Percentiles rank a stretch among this genome's conserved stretches.
phyloP scores from a whole-genome alignment of 1,139 yeast species.

The Hemisphaericaspora lyxosophila region DNA sequence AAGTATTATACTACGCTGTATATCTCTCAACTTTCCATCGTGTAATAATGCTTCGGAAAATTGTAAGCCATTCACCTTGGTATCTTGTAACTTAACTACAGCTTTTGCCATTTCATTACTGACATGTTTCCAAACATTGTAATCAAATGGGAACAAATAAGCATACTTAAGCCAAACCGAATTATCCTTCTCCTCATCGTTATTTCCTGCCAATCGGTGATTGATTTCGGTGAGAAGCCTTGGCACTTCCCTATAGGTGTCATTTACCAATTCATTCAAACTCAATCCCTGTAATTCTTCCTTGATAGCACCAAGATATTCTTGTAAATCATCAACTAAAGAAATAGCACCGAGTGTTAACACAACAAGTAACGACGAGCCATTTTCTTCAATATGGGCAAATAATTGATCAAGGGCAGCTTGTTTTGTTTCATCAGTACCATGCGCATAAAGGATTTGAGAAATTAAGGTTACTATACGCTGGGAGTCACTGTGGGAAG shows the following conservation, averaged over 20 bases:
- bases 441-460: constrained; percentile 75
- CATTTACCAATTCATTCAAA: constrained; percentile 47
- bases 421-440: constrained; percentile 69
- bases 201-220: constrained; percentile 23
- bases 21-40: constrained; percentile 47
- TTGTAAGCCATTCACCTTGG: constrained; percentile 52
- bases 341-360: constrained; percentile 81
- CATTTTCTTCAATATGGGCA: constrained; percentile 60
- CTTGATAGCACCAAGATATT: constrained; percentile 60
- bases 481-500: constrained; percentile 43
- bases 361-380: constrained; percentile 64
- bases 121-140: constrained; percentile 65
- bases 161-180: constrained; percentile 70
- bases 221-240: constrained; percentile 56
- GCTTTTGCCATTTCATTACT: constrained; percentile 46
- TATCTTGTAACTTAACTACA: constrained; percentile 48
- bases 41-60: constrained; percentile 52
- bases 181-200: constrained; percentile 10
- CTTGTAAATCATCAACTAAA: constrained; percentile 58
- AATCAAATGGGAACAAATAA: constrained; percentile 69
- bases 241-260: constrained; percentile 57
- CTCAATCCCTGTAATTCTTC: constrained; percentile 63
- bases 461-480: constrained; percentile 72
- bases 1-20: constrained; percentile 56
- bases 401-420: constrained; percentile 78